Base-by-base conservation (phyloP, 805 yeast genomes). In the Pichia occidentalis region DNA sequence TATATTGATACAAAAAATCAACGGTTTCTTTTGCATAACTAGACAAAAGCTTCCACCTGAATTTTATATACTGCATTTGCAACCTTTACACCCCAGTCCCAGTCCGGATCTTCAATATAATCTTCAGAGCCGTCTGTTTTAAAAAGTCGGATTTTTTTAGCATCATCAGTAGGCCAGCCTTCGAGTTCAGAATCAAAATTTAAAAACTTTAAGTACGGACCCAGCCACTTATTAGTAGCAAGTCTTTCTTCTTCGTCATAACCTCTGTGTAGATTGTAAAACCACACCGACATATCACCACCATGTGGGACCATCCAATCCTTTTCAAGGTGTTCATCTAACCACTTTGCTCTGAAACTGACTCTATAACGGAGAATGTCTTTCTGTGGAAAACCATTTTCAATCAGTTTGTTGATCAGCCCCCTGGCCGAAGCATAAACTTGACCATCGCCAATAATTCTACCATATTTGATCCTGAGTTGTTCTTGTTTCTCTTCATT, bases 371-470 rank as follows among this genome's bases (percentile, higher is more conserved):
- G 51, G 44, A 42, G 56, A 26, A 57, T 47, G 18, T 43, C 38
- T 10, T 47, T 46, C 17, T 34, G 35, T 13, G 61, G 60, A 39
- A 53, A 57, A 56, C 39, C 43, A 50, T 51, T 39, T 18, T 46
- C 42, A 7, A 54, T 46, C 33, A 59, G 37, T 12, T 55, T 48
- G 32, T 60, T 51, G 19, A 64, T 36, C 38, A 58, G 59, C 2
- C 64, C 64, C 35, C 68, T 52, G 10, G 53, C 46, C 1, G 67
- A 60, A n/a, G 57, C 56, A 44, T 63, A 58, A 4, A 64, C 64
- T 43, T 64, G 68, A 7, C 62, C 59, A 47, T 62, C 67, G 6
- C 62, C 55, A 19, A 60, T 51, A 22, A 62, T 62, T n/a, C 48
- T 43, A 17, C 68, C 68, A 47, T 53, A 64, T 5, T 51, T 34